phyloP scores from a whole-genome alignment of 352 stramenopile genomes.

The Blastocystis sp. region DNA sequence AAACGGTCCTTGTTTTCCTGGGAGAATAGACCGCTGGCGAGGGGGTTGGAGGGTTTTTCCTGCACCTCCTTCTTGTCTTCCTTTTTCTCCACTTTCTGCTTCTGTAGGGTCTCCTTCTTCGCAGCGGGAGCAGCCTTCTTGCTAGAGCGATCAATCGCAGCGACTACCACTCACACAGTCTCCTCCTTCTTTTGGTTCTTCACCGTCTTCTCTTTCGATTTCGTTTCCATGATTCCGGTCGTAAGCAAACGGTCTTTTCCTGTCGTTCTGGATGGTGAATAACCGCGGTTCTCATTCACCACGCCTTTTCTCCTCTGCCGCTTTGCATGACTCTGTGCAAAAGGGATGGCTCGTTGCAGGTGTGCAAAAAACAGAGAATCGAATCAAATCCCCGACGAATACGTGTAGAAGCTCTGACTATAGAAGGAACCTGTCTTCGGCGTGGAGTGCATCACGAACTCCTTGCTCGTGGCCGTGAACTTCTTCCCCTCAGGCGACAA shows the following conservation, averaged over 20 bases:
- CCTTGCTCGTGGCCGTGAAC: not conserved
- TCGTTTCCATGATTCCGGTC: not conserved
- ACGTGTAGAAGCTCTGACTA: not conserved
- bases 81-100: not conserved
- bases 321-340: too few relatives aligned
- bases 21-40: conserved; percentile 15
- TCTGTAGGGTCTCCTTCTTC: not conserved
- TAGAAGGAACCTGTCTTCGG: not conserved
- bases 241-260: not conserved
- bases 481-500: not conserved
- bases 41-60: not conserved
- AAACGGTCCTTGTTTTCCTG: conserved; percentile 39
- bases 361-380: not conserved
- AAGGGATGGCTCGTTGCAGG: too few relatives aligned
- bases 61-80: conserved; percentile 1
- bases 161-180: not conserved
- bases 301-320: too few relatives aligned
- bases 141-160: not conserved
- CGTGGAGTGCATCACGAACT: not conserved
- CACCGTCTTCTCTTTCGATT: not conserved
- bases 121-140: not conserved
- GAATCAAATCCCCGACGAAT: not conserved
- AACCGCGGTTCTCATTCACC: too few relatives aligned
- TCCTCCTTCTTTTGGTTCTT: not conserved
- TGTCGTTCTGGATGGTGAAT: not conserved